A percentile compares a stretch with the other conserved stretches of the same genome.
Conservation (phyloP, 305 asterid species). For the Euphrasia arctica region DNA sequence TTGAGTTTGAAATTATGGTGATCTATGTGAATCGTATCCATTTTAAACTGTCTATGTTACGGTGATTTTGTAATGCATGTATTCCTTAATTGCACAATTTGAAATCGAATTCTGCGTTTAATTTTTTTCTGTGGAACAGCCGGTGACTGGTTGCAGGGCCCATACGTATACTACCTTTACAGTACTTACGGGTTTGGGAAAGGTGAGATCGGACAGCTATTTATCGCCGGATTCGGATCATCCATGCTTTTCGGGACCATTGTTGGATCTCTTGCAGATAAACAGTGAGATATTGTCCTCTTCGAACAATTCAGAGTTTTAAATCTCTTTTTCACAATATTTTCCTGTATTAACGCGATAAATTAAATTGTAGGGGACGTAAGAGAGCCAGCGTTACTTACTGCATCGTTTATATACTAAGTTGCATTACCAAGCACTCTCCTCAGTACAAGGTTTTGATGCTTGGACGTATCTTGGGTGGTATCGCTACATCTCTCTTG, state of each 20-base stretch:
- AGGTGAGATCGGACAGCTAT: slow-evolving; percentile 94
- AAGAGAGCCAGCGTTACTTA: slow-evolving; percentile 88
- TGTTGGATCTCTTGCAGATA: slow-evolving; percentile 96
- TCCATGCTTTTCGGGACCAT: slow-evolving; percentile 96
- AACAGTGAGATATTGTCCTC: slow-evolving; percentile 53
- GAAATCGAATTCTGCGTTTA: slow-evolving; percentile 15
- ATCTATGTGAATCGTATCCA: too few species aligned
- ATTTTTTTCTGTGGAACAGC: slow-evolving; percentile 49
- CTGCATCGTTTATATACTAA: slow-evolving; percentile 81
- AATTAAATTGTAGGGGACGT: slow-evolving; percentile 63
- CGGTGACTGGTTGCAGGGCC: slow-evolving; percentile 99
- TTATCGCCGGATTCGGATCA: slow-evolving; percentile 94
- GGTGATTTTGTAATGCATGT: neutral
- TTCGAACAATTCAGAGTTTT: slow-evolving; percentile 10
- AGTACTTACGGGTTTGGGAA: slow-evolving; percentile 77
- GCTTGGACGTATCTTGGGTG: slow-evolving; percentile 95
- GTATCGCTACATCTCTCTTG: slow-evolving; percentile 89
- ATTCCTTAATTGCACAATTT: neutral
- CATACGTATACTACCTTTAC: slow-evolving; percentile 91
- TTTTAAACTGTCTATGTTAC: too few species aligned
- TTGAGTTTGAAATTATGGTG: neutral
- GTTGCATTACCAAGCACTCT: slow-evolving; percentile 94
- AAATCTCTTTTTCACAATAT: slow-evolving; percentile 7
- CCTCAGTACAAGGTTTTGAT: slow-evolving; percentile 82
- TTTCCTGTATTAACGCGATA: slow-evolving; percentile 21